These are phyloP conservation scores for Paramyrothecium sp. DNA, from an alignment of 2,329 filamentous ascomycete genomes.

Conservation along the genomic window DNA sequence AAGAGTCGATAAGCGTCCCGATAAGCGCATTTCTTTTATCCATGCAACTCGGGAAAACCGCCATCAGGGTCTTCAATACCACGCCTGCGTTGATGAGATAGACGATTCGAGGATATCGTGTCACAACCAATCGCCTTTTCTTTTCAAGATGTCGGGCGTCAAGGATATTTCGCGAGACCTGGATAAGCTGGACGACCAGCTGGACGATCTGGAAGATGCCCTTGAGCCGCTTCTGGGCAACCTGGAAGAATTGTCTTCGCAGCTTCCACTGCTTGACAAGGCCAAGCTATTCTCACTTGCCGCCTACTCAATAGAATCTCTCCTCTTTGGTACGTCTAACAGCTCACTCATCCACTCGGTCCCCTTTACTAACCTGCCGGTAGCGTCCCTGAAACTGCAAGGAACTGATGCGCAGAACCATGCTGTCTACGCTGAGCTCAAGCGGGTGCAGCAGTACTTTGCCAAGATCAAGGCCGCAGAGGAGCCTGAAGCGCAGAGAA, in stretches of 20 bases:
- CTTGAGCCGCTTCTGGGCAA: slow-evolving; percentile 71
- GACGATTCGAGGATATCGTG: too few species aligned
- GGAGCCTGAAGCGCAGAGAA: slow-evolving; percentile 54
- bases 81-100: too few species aligned
- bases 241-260: slow-evolving; percentile 67
- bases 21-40: not conserved
- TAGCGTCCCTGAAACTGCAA: slow-evolving; percentile 72
- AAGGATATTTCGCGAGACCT: slow-evolving; percentile 65
- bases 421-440: slow-evolving; percentile 80
- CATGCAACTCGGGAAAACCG: not conserved
- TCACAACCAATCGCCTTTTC: not conserved
- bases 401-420: slow-evolving; percentile 81
- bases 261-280: slow-evolving; percentile 88
- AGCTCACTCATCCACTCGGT: not conserved
- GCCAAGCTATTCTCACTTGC: slow-evolving; percentile 89
- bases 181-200: slow-evolving; percentile 71
- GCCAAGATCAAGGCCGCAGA: slow-evolving; percentile 83
- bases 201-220: slow-evolving; percentile 74
- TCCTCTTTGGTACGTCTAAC: slow-evolving; percentile 71
- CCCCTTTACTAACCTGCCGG: not conserved
- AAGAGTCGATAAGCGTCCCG: not conserved
- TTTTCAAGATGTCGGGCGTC: slow-evolving; percentile 35
- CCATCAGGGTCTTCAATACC: not conserved
- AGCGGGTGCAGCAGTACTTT: slow-evolving; percentile 87
- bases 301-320: slow-evolving; percentile 86